Percentiles rank a stretch among this genome's conserved stretches.
These are phyloP conservation scores for Alternaria arborescens DNA, from an alignment of 2,329 filamentous ascomycete genomes.

Conservation along the genomic window DNA sequence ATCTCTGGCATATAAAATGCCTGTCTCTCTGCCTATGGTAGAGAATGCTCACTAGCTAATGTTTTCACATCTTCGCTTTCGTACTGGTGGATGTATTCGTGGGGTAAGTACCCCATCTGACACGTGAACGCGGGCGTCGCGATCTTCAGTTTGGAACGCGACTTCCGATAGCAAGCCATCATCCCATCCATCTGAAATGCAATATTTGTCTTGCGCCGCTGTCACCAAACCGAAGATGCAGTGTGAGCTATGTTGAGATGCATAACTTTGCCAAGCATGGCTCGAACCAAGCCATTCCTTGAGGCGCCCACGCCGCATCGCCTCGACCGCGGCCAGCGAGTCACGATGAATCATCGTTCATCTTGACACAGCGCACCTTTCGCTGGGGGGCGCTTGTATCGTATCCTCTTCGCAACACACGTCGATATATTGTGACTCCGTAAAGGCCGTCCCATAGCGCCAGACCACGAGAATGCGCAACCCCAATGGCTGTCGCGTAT, in stretches of 20 bases:
- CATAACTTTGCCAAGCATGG: constrained; percentile 3
- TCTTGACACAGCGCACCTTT: neutral
- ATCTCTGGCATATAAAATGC: constrained; percentile 1
- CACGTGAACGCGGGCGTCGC: constrained; percentile 6
- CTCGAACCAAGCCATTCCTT: neutral
- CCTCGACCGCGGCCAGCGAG: neutral
- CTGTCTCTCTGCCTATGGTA: neutral
- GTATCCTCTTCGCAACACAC: neutral
- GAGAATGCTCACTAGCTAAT: neutral
- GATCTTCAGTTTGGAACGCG: neutral
- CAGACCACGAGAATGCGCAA: constrained; percentile 26
- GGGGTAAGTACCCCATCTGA: neutral
- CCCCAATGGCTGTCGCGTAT: constrained; percentile 29
- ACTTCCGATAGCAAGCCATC: neutral
- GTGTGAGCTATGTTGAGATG: neutral
- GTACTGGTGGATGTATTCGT: neutral
- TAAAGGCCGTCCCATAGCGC: neutral
- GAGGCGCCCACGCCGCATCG: constrained; percentile 2
- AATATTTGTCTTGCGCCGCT: neutral
- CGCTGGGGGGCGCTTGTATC: neutral
- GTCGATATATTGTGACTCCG: neutral
- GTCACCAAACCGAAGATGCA: neutral
- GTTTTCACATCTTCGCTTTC: neutral
- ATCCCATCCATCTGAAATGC: neutral
- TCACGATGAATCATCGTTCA: neutral